Percentiles rank a stretch among this genome's conserved stretches.
These are phyloP conservation scores for Alternaria brassicae DNA, from an alignment of 2,329 filamentous ascomycete genomes.

Conservation along the genomic window DNA sequence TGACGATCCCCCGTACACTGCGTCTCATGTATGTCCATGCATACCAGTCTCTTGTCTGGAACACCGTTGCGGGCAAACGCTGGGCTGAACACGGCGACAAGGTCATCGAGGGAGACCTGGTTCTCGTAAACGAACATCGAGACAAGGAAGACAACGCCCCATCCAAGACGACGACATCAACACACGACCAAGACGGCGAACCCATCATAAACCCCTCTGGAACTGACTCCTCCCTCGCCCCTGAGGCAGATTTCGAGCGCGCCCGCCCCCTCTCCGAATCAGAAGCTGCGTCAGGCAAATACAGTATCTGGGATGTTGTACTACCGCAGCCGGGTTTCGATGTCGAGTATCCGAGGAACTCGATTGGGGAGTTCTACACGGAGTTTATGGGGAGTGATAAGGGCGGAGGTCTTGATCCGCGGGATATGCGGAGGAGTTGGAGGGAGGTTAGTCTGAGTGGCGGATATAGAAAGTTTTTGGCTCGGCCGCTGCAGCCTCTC, in stretches of 20 bases:
- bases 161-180: conserved; percentile 28
- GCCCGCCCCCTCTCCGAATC: conserved; percentile 76
- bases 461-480: conserved; percentile 84
- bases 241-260: conserved; percentile 67
- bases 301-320: conserved; percentile 85
- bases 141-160: conserved; percentile 50
- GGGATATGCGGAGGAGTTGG: conserved; percentile 84
- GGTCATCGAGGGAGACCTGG: conserved; percentile 85
- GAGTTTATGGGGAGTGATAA: conserved; percentile 82
- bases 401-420: conserved; percentile 81
- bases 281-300: conserved; percentile 79
- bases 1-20: conserved; percentile 79
- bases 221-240: conserved; percentile 62
- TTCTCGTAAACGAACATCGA: conserved; percentile 69
- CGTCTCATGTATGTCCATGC: conserved; percentile 96
- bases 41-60: conserved; percentile 96
- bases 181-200: conserved; percentile 68
- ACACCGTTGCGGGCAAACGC: conserved; percentile 79
- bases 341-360: conserved; percentile 83
- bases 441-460: conserved; percentile 89
- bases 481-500: conserved; percentile 69
- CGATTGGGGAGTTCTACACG: conserved; percentile 81
- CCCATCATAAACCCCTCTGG: conserved; percentile 68
- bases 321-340: conserved; percentile 93
- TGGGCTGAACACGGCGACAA: conserved; percentile 76